Evolutionary conservation across 306 rosid genomes (phyloP).

Genomic region (Corylus heterophylla): DNA sequence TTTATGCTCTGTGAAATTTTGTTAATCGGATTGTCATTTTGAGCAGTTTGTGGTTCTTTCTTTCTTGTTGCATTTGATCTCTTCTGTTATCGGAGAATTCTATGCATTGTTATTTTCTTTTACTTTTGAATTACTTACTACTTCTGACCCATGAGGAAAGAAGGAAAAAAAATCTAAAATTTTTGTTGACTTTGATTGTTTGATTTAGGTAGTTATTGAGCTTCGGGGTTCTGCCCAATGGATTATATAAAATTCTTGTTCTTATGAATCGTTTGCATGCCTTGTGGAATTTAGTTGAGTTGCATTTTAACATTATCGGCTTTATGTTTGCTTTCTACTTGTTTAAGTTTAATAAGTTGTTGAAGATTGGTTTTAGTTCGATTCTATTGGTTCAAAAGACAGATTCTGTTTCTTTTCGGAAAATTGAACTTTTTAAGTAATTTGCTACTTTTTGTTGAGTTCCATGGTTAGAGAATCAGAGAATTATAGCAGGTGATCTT

Average conservation of each 20-base stretch:
- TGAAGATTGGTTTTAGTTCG: not conserved
- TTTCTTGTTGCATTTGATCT: not conserved
- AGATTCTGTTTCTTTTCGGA: not conserved
- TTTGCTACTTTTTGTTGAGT: slow-evolving; percentile 2
- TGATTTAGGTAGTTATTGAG: not conserved
- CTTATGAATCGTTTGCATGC: not conserved
- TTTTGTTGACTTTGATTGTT: not conserved
- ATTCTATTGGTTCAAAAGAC: not conserved
- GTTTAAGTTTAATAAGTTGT: not conserved
- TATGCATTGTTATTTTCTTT: not conserved
- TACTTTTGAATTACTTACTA: not conserved
- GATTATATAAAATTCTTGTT: not conserved
- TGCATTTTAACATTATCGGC: not conserved
- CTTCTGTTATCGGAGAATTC: not conserved
- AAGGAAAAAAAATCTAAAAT: not conserved
- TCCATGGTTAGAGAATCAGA: not conserved
- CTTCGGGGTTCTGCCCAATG: not conserved
- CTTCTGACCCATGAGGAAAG: not conserved
- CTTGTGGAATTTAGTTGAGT: not conserved
- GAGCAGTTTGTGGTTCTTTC: not conserved
- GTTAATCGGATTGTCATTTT: not conserved
- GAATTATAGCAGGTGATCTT: not conserved
- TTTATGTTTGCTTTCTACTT: not conserved
- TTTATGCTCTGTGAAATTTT: not conserved
- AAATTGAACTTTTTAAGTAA: not conserved